A percentile compares a stretch with the other conserved stretches of the same genome.
Conservation (phyloP, 2,329 filamentous ascomycete genomes). For the Venturia asperata region DNA sequence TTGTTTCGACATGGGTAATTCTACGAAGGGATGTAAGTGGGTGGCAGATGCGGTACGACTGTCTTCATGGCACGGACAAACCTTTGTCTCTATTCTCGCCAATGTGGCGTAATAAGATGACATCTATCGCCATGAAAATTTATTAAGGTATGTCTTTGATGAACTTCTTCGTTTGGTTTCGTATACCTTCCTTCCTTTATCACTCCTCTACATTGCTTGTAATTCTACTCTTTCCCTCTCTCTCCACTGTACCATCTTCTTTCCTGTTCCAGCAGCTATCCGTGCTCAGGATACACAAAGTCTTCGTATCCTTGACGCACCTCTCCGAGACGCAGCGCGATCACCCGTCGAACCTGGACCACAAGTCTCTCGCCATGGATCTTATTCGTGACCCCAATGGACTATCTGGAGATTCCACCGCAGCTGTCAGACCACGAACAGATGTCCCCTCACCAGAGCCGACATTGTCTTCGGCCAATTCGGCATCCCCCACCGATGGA, state of each 20-base stretch:
- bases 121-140: not conserved
- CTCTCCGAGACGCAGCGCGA: constrained; percentile 8
- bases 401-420: constrained; percentile 8
- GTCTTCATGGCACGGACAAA: not conserved
- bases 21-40: constrained; percentile 7
- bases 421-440: constrained; percentile 11
- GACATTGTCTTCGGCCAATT: constrained; percentile 6
- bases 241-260: too few relatives aligned
- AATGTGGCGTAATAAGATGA: constrained; percentile 11
- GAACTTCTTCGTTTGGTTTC: not conserved
- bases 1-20: not conserved
- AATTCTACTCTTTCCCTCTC: too few relatives aligned
- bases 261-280: not conserved
- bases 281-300: constrained; percentile 11
- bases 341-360: not conserved
- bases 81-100: not conserved
- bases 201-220: not conserved
- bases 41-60: constrained; percentile 6
- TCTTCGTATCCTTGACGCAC: constrained; percentile 12
- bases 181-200: not conserved
- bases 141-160: constrained; percentile 3
- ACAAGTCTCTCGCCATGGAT: constrained; percentile 12
- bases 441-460: not conserved
- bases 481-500: constrained; percentile 3
- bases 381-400: not conserved